Evolutionary conservation across 768 basidiomycete genomes (phyloP).

Genomic region (Russula brevipes): DNA sequence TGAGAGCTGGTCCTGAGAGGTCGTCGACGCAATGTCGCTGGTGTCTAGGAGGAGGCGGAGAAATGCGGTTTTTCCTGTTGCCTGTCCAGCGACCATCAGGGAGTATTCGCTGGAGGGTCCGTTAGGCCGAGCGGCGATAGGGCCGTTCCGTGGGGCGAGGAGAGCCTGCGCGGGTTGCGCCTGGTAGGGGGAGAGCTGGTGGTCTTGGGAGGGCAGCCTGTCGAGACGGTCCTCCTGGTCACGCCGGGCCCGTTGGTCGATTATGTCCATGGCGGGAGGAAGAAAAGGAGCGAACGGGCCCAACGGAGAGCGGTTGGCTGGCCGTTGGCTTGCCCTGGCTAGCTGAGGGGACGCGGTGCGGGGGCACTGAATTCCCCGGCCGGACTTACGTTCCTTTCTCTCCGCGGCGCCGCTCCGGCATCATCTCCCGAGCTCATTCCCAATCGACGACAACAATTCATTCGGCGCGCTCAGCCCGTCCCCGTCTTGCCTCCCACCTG

Average conservation of each 20-base stretch:
- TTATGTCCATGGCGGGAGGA: slow-evolving; percentile 52
- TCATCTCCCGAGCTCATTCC: slow-evolving; percentile 20
- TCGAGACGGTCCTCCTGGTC: slow-evolving; percentile 38
- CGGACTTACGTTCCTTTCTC: slow-evolving; percentile 26
- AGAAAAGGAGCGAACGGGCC: slow-evolving; percentile 27
- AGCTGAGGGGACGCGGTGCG: slow-evolving; percentile 23
- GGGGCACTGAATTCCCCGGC: slow-evolving; percentile 25
- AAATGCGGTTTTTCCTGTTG: slow-evolving; percentile 84
- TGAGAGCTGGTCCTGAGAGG: slow-evolving; percentile 69
- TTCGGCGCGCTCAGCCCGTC: slow-evolving; percentile 4
- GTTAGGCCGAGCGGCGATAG: slow-evolving; percentile 30
- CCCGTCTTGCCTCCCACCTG: background rate
- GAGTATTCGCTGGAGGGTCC: slow-evolving; percentile 47
- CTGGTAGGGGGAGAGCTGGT: slow-evolving; percentile 26
- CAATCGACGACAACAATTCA: slow-evolving; percentile 4
- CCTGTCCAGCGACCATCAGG: slow-evolving; percentile 76
- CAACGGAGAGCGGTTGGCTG: slow-evolving; percentile 48
- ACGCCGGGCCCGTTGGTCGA: slow-evolving; percentile 46
- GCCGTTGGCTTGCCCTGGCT: slow-evolving; percentile 37
- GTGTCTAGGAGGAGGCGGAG: slow-evolving; percentile 83
- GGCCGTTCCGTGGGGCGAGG: slow-evolving; percentile 29
- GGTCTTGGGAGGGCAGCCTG: slow-evolving; percentile 26
- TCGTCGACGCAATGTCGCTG: slow-evolving; percentile 54
- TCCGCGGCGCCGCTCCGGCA: slow-evolving; percentile 26
- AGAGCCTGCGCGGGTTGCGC: slow-evolving; percentile 29